These are phyloP conservation scores for Conticribra guillardii DNA, from an alignment of 108 stramenopile genomes.

Conservation along the genomic window DNA sequence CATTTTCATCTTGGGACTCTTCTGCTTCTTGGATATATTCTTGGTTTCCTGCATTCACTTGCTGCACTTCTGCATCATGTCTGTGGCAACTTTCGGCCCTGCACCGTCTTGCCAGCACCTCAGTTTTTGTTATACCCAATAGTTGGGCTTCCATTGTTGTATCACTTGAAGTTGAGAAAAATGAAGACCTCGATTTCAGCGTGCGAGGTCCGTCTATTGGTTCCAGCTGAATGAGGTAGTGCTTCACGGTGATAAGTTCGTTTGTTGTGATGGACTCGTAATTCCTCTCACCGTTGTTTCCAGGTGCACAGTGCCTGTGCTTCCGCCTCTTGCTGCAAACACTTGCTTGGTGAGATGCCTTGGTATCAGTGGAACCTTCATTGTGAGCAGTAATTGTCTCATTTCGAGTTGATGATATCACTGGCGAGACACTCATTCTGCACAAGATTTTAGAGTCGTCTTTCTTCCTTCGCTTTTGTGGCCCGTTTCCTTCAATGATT, in stretches of 20 bases:
- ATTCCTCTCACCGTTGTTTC: constrained; percentile 5
- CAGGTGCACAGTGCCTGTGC: constrained; percentile 22
- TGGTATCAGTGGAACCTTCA: constrained; percentile 6
- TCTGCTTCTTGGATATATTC: constrained; percentile 11
- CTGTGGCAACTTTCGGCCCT: constrained; percentile 3
- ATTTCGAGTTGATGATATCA: constrained; percentile 32
- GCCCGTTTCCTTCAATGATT: constrained; percentile 10
- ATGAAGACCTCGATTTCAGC: constrained; percentile 17
- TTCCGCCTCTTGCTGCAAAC: constrained; percentile 51
- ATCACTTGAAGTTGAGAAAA: constrained; percentile 44
- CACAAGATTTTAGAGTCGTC: constrained; percentile 43
- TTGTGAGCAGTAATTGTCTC: not conserved
- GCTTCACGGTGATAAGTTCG: constrained; percentile 49
- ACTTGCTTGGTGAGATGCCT: constrained; percentile 29
- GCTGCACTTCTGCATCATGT: not conserved
- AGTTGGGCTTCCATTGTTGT: constrained; percentile 55
- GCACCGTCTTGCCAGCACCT: constrained; percentile 30
- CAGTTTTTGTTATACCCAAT: constrained; percentile 46
- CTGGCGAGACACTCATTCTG: constrained; percentile 55
- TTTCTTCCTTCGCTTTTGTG: constrained; percentile 52
- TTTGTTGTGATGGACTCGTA: not conserved
- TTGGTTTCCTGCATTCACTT: not conserved
- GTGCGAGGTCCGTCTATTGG: constrained; percentile 28
- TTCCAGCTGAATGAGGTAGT: constrained; percentile 69
- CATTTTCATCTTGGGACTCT: constrained; percentile 30